Percentiles rank a stretch among this genome's conserved stretches.
Conservation (phyloP, 2,329 filamentous ascomycete species). For the Penicillium brevicompactum region DNA sequence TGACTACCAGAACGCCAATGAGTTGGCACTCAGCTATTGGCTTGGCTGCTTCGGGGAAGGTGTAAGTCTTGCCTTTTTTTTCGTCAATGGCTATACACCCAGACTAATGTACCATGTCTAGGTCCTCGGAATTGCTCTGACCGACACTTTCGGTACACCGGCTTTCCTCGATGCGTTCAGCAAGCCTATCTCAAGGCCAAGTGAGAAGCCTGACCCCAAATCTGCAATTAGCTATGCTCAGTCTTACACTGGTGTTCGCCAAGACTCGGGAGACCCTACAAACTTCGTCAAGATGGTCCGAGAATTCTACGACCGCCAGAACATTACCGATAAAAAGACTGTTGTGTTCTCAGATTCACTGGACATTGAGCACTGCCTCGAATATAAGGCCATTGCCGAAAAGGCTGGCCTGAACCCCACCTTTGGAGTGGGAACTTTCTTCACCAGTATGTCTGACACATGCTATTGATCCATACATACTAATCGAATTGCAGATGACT, state of each 20-base stretch:
- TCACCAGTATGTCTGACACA: slow-evolving; percentile 66
- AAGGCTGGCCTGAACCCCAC: slow-evolving; percentile 78
- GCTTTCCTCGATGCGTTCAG: slow-evolving; percentile 85
- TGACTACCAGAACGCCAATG: slow-evolving; percentile 82
- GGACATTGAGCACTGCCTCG: slow-evolving; percentile 84
- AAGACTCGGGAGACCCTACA: slow-evolving; percentile 85
- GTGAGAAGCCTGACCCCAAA: slow-evolving; percentile 34
- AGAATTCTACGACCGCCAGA: slow-evolving; percentile 75
- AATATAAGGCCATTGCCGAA: slow-evolving; percentile 85
- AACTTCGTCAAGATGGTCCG: slow-evolving; percentile 78
- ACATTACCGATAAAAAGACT: slow-evolving; percentile 77
- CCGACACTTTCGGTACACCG: slow-evolving; percentile 93
- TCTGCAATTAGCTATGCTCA: slow-evolving; percentile 70
- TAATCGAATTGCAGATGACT: slow-evolving; percentile 67
- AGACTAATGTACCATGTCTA: slow-evolving; percentile 20
- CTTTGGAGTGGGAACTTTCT: slow-evolving; percentile 92
- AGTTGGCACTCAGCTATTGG: slow-evolving; percentile 85
- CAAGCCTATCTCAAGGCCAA: slow-evolving; percentile 56
- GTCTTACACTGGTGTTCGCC: slow-evolving; percentile 79
- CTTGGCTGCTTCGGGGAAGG: slow-evolving; percentile 85
- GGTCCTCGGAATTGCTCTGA: slow-evolving; percentile 84
- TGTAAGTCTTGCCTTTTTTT: slow-evolving; percentile 40
- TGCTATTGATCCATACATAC: background rate
- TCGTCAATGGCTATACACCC: background rate
- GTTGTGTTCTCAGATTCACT: slow-evolving; percentile 96